Base-by-base conservation (phyloP, 75 land plant species). In the Picea sitchensis region DNA sequence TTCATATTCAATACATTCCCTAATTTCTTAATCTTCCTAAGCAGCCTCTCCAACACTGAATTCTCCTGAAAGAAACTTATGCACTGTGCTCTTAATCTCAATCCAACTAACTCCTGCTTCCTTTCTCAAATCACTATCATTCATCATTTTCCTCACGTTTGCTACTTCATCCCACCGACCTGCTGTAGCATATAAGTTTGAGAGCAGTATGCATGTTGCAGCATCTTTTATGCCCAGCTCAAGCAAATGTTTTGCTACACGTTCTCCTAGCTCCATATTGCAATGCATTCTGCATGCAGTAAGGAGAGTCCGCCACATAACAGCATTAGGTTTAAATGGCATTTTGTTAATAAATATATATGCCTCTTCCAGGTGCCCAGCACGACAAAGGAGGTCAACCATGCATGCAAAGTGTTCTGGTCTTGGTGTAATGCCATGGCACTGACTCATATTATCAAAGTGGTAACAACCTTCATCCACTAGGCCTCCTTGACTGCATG, bases 401-500 rank as follows among this genome's bases (percentile, higher is more conserved):
- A 87, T 81, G 81, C 86, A 82, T 9, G 82, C 80, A 78, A 77
- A 87, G 56, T 87, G 89, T 56, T 79, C 84, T 69, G 12, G 61
- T 6, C 77, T 61, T 11, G 81, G 80, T 36, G 32, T 68, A 56
- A 67, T 21, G 20, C 56, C 59, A 51, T 41, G 8, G n/a, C 31
- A 23, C 9, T 57, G 58, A 11, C 32, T 41, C n/a, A 92, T 82
- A 13, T 63, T 62, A n/a, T 82, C 79, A 65, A 89, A 88, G 41
- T 87, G 67, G 9, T 58, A 3, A n/a, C 78, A 71, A 15, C 90
- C 94, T 77, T 87, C 84, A 58, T 83, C 78, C 56, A 87, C 80
- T 59, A 89, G 61, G 23, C 87, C 85, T 11, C 85, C 83, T 57
- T 86, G 67, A 17, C 82, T 84, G 68, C 94, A 92, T 64, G 94